Base-by-base conservation (phyloP, 2,329 filamentous ascomycete genomes). In the Alternaria sp. region DNA sequence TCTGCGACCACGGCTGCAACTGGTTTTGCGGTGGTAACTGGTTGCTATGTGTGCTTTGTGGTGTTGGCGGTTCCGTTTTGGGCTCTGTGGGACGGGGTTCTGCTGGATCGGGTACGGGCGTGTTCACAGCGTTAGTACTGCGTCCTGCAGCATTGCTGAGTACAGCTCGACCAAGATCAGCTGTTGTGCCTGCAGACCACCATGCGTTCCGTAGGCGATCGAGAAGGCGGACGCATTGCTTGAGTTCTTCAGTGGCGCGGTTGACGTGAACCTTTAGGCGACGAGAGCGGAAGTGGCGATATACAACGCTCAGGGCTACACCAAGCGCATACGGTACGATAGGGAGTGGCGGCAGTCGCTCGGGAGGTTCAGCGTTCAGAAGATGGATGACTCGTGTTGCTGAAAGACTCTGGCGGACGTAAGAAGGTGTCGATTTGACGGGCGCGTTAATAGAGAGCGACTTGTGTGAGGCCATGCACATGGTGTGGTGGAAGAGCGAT, bases 391-490 rank as follows among this genome's bases (percentile, higher is more conserved):
- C 82, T 52, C 85, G 81, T 24, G 84, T 80, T n/a, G 84, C 83
- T 17, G 83, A 84, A 4, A 85, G 78, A 31, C 81, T 82, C 66
- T 85, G 84, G 13, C 85, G 82, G 14, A 84, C 78, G 46, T 83
- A 82, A 1, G 83, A 85, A 4, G 81, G 74, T 5, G 80, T 82
- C 3, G 80, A 80, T 33, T 80, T 78, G 41, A 83, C 80, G 13
- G 77, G 79, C 31, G 74, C 78, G 54, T 79, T 71, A 58, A 79
- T 77, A 5, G 76, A 76, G 26, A 78, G 72, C 2, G 82, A 82
- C 40, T 84, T 83, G 69, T 85, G 84, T 3, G 84, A 85, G 2
- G 85, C 76, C 66, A 87, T 85, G 34, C 82, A 83, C 51, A 85
- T 82, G 23, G 82, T 80, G 65, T 86, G 82, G 58, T 86, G 86